These are phyloP conservation scores for Mentha longifolia DNA, from an alignment of 257 asterid species.

Conservation along the genomic window DNA sequence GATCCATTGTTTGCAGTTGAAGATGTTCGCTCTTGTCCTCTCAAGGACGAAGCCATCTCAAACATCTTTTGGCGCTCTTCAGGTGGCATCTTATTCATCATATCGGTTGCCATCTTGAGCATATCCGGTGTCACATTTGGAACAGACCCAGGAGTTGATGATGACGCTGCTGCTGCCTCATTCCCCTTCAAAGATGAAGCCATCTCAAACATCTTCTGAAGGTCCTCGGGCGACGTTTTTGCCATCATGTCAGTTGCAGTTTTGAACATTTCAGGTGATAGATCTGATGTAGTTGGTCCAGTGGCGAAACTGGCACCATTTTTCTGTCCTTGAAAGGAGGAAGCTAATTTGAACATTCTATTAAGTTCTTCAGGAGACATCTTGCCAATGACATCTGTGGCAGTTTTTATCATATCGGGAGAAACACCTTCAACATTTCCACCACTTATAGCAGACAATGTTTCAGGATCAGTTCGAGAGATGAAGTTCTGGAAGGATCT, in stretches of 20 bases:
- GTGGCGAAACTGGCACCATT: constrained; percentile 51
- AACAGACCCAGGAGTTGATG: constrained; percentile 53
- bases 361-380: constrained; percentile 94
- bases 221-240: constrained; percentile 86
- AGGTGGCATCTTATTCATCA: constrained; percentile 91
- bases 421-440: constrained; percentile 76
- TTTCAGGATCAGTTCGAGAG: constrained; percentile 79
- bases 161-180: constrained; percentile 47
- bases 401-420: constrained; percentile 87
- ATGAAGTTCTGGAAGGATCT: constrained; percentile 87
- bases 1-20: constrained; percentile 49
- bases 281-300: constrained; percentile 64
- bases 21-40: constrained; percentile 54
- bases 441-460: constrained; percentile 71
- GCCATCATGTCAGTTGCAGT: constrained; percentile 87
- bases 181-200: constrained; percentile 74
- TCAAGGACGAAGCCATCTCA: constrained; percentile 74
- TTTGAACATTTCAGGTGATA: constrained; percentile 85
- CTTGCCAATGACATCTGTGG: constrained; percentile 68
- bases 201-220: constrained; percentile 76
- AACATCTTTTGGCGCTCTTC: constrained; percentile 78
- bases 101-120: constrained; percentile 86
- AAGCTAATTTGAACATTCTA: constrained; percentile 77
- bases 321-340: constrained; percentile 68
- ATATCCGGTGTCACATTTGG: constrained; percentile 74